Evolutionary conservation across 2,329 filamentous ascomycete genomes (phyloP), one percentile per base, ranked within the genome.

Genomic region (Colletotrichum neosansevieriae): DNA sequence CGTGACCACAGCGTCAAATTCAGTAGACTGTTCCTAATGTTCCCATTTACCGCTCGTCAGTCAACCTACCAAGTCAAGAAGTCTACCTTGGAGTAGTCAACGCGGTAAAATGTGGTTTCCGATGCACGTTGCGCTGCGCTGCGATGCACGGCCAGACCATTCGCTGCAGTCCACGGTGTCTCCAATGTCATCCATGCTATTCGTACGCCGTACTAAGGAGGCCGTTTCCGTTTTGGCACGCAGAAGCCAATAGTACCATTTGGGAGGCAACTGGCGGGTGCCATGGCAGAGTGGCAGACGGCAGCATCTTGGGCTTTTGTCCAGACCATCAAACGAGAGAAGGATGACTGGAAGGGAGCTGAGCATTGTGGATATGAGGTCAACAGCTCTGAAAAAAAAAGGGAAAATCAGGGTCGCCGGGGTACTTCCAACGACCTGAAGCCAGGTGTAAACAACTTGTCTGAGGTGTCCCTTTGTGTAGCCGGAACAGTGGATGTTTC

Each of bases 111-210:
- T 40, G 34, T 38, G 19, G 51, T 49, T 49, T 56, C 63, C 58
- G 58, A 57, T 67, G 38, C 49, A 51, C 45, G 44, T 19, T 34
- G 49, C 34, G n/a, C 38, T 51, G 53, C 58, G 40, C 58, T 68
- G 61, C 66, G 60, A 66, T 60, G 66, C 66, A 69, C 66, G 61
- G 62, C 66, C 56, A 66, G 66, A 21, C 54, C 61, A 69, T 44
- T 56, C n/a, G 49, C 49, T 29, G 32, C 56, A 54, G 54, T 50
- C 61, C 66, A 56, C 66, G 47, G 62, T 59, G 61, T 66, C 66
- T 49, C 21, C 56, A 51, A 54, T 59, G 50, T 44, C 34, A 56
- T 51, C 61, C 62, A 66, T 60, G 24, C 61, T 47, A 54, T 42
- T 40, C 42, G 17, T 45, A 61, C 21, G 21, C 36, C 15, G 63